Evolutionary conservation across 2,329 filamentous ascomycete genomes (phyloP), one percentile per base, ranked within the genome.

Genomic region (Seiridium cupressi): DNA sequence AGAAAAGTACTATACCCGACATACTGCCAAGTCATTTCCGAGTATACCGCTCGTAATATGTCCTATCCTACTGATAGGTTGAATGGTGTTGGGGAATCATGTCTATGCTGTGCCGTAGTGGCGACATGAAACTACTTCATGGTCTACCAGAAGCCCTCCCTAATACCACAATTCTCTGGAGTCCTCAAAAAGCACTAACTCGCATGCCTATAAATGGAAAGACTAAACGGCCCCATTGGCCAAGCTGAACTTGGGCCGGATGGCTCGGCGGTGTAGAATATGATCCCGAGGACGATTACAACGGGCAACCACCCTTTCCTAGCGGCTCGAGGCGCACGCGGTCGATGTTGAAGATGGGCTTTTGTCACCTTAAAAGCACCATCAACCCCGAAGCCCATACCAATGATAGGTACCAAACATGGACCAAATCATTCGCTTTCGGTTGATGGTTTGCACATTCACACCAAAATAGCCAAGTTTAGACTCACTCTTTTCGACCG

Each of bases 41-140:
- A 59, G 46, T 61, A 61, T 36, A 61, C 60, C 2, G 44, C 42
- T 32, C 55, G 60, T 32, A 38, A 47, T 13, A 58, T 61, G 60
- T 46, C 60, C 3, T 55, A 46, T 34, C 31, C 51, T 13, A 42
- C 53, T 26, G 60, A 61, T 46, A 51, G 60, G 7, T 42, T 61
- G 11, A 47, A 51, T 2, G 60, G 55, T 9, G 35, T 56, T 7
- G 11, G 4, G 60, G 60, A 18, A 38, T 61, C 13, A 40, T 61
- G 3, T 36, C 32, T 0, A 7, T 53, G 5, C 18, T 53, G 32
- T 6, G 18, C 38, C 49, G 8, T 8, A 4, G 38, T 18, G 49
- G 49, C 4, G 1, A 53, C 11, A 53, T 53, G 32, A n/a, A 53
- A 35, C 38, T n/a, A 8, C 4, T 53, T 1, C 34, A 53, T 3